Evolutionary conservation across 805 yeast genomes (phyloP), one percentile per base, ranked within the genome.

Genomic region (Pichia kluyveri): DNA sequence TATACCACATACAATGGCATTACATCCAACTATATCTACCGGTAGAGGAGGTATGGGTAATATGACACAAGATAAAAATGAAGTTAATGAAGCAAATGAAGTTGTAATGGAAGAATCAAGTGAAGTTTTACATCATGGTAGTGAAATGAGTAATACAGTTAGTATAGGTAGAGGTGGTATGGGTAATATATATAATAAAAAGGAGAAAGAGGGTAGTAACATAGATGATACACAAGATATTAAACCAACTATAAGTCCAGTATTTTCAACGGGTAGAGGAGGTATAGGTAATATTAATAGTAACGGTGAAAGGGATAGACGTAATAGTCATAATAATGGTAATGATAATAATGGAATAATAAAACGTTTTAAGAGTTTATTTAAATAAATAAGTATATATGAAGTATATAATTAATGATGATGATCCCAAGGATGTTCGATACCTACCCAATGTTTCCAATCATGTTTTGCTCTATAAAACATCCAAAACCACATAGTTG

Each of bases 401-500:
- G n/a, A n/a, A n/a, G n/a, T n/a, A n/a, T n/a, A n/a, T 30, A 10
- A 30, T 44, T 48, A 59, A 48, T 56, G 61, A 47, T 51, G 59
- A 45, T 66, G 70, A 47, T 70, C 74, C 69, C 71, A 68, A 37
- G 74, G 74, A 54, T 70, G 73, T 46, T 66, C 70, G 45, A 69
- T 46, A 12, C 74, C 83, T 53, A 73, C 68, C 77, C 81, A 77
- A 37, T 77, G 79, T 59, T 76, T 72, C 55, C 80, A 81, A 58
- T 81, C 91, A 62, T 84, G 81, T 68, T 83, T 81, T 41, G 85
- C 72, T 64, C 96, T 75, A 73, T 84, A 86, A 60, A 87, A 73
- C 53, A 87, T 76, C 86, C 91, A 87, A 67, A 86, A 87, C 86
- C 93, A 85, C 86, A 85, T 82, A 46, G 89, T 75, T 38, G 91